Conservation (phyloP, 176 grass and related monocot species). For the Rhynchospora breviuscula region DNA sequence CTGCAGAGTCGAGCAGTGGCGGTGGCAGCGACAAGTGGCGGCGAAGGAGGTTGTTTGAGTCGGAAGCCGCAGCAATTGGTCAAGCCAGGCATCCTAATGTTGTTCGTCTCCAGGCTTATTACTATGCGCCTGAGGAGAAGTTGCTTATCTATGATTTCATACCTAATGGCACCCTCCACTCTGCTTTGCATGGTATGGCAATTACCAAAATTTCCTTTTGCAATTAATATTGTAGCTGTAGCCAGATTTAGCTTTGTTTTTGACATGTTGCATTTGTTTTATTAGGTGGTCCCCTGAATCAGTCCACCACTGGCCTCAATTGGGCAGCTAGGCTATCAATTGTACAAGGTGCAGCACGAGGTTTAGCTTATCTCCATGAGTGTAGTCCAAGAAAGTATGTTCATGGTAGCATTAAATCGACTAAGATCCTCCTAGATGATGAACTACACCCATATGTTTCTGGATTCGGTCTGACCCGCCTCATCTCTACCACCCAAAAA, state of each 20-base stretch:
- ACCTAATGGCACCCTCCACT: constrained; percentile 79
- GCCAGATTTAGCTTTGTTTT: neutral
- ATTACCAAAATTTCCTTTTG: neutral
- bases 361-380: constrained; percentile 73
- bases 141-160: constrained; percentile 97
- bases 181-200: constrained; percentile 67
- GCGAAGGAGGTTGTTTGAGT: constrained; percentile 69
- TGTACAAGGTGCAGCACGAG: constrained; percentile 68
- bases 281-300: constrained; percentile 57
- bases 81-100: constrained; percentile 75
- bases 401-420: constrained; percentile 78
- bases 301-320: constrained; percentile 39
- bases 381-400: constrained; percentile 83
- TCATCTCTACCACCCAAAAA: constrained; percentile 64
- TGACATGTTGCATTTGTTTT: neutral
- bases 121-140: constrained; percentile 96
- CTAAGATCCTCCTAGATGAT: constrained; percentile 95
- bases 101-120: constrained; percentile 81
- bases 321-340: constrained; percentile 68
- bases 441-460: constrained; percentile 69
- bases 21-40: constrained; percentile 41
- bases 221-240: neutral
- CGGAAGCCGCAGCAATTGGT: constrained; percentile 65
- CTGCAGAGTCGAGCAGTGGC: constrained; percentile 22
- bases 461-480: constrained; percentile 77